Percentiles rank a stretch among this genome's conserved stretches.
Evolutionary conservation across 345 rosid species (phyloP).

Genomic region (Lepidium africanum): DNA sequence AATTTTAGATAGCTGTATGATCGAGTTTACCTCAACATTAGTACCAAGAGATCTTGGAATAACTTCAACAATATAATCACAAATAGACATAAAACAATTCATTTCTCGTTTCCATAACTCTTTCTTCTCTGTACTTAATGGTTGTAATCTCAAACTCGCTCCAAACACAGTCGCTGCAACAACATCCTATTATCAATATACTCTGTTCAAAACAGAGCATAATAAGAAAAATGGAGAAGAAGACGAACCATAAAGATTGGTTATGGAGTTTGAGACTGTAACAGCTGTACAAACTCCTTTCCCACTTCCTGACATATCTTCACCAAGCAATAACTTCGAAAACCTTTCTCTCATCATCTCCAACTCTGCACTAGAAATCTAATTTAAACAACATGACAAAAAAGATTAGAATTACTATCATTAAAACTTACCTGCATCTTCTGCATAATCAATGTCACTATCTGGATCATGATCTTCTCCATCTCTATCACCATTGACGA

Average conservation of each 20-base stretch:
- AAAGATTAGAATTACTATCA: background rate
- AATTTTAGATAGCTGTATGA: background rate
- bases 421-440: slow-evolving; percentile 19
- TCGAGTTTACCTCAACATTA: slow-evolving; percentile 45
- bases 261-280: slow-evolving; percentile 81
- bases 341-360: slow-evolving; percentile 85
- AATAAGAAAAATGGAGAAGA: background rate
- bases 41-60: slow-evolving; percentile 55
- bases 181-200: background rate
- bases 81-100: slow-evolving; percentile 78
- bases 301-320: slow-evolving; percentile 93
- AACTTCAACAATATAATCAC: slow-evolving; percentile 72
- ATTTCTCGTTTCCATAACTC: slow-evolving; percentile 89
- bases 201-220: slow-evolving; percentile 5
- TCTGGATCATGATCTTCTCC: background rate
- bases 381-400: background rate
- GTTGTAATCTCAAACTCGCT: slow-evolving; percentile 68
- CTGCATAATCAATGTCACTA: slow-evolving; percentile 24
- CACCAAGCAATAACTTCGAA: slow-evolving; percentile 78
- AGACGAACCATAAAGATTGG: slow-evolving; percentile 73
- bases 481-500: background rate
- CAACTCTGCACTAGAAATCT: slow-evolving; percentile 32
- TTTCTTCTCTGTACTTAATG: slow-evolving; percentile 75
- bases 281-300: slow-evolving; percentile 86
- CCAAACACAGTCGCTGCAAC: slow-evolving; percentile 87